Evolutionary conservation across 2,329 filamentous ascomycete species (phyloP).

Genomic region (Fusarium nisikadoi): DNA sequence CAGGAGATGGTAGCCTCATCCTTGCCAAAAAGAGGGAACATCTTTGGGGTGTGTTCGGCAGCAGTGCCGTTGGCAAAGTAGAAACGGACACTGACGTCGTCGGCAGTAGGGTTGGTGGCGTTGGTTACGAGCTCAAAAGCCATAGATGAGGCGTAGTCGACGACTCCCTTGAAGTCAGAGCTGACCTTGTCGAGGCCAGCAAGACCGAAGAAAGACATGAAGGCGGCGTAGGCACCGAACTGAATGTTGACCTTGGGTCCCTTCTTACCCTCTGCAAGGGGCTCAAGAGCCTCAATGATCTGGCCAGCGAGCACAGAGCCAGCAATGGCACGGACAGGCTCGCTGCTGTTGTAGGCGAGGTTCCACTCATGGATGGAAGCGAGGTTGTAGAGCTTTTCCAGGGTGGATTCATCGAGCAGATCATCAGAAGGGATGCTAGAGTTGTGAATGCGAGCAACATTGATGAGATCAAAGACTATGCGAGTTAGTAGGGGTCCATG

Average conservation of each 20-base stretch:
- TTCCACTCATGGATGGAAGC: conserved; percentile 85
- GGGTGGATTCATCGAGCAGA: conserved; percentile 68
- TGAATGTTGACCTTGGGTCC: conserved; percentile 61
- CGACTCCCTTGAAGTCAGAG: conserved; percentile 76
- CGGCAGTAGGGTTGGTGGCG: conserved; percentile 56
- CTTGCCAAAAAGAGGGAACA: conserved; percentile 71
- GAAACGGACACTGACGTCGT: conserved; percentile 69
- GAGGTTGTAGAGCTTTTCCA: conserved; percentile 74
- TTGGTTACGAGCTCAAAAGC: conserved; percentile 77
- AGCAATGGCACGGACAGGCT: conserved; percentile 68
- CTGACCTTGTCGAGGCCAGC: conserved; percentile 62
- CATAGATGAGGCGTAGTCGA: conserved; percentile 87
- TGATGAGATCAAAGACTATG: conserved; percentile 68
- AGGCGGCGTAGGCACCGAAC: conserved; percentile 70
- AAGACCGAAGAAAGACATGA: conserved; percentile 72
- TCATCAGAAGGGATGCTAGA: conserved; percentile 65
- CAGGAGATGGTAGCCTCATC: conserved; percentile 68
- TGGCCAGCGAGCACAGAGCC: conserved; percentile 68
- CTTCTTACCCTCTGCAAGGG: conserved; percentile 56
- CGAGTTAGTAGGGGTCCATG: conserved; percentile 1
- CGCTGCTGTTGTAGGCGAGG: conserved; percentile 82
- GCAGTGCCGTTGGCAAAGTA: conserved; percentile 70
- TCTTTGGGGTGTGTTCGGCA: conserved; percentile 59
- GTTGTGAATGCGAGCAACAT: conserved; percentile 71
- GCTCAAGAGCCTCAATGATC: conserved; percentile 63